A percentile compares a stretch with the other conserved stretches of the same genome.
phyloP scores from a whole-genome alignment of 1,284 basidiomycete genomes.

The Moesziomyces parantarcticus region DNA sequence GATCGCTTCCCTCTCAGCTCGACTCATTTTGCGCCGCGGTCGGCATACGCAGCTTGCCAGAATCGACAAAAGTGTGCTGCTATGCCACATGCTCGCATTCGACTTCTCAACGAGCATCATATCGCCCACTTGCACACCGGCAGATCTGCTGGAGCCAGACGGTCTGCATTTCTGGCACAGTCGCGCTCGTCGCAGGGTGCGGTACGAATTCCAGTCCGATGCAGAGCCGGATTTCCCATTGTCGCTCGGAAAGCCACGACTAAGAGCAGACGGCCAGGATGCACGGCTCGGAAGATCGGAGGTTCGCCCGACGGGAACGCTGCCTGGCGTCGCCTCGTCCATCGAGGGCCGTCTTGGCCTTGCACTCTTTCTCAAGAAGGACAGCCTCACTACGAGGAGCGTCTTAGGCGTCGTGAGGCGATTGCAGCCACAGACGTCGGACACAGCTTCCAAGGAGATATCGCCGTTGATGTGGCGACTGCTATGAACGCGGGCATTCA shows the following conservation, averaged over 20 bases:
- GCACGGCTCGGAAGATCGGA: slow-evolving; percentile 35
- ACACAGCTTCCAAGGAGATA: too few relatives aligned
- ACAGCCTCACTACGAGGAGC: slow-evolving; percentile 42
- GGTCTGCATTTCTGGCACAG: slow-evolving; percentile 64
- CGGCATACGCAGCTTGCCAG: too few relatives aligned
- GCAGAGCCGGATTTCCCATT: slow-evolving; percentile 82
- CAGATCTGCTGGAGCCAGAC: slow-evolving; percentile 23
- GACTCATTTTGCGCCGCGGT: too few relatives aligned
- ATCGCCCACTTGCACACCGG: slow-evolving; percentile 33
- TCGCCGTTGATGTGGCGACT: too few relatives aligned
- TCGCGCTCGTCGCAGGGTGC: slow-evolving; percentile 82
- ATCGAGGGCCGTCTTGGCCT: slow-evolving; percentile 47
- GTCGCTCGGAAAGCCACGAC: slow-evolving; percentile 46
- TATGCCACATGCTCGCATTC: too few relatives aligned
- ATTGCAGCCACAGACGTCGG: slow-evolving; percentile 50
- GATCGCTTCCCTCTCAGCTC: too few relatives aligned
- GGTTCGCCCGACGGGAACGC: slow-evolving; percentile 15
- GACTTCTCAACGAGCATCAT: neutral
- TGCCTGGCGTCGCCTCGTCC: slow-evolving; percentile 42
- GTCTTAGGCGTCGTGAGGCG: slow-evolving; percentile 52
- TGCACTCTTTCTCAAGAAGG: slow-evolving; percentile 35
- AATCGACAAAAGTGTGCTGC: too few relatives aligned
- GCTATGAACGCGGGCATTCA: slow-evolving; percentile 14
- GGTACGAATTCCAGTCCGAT: slow-evolving; percentile 80
- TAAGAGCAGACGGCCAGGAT: slow-evolving; percentile 44